Conservation (phyloP, 495 filamentous ascomycete species). For the Aeminium ludgeri region DNA sequence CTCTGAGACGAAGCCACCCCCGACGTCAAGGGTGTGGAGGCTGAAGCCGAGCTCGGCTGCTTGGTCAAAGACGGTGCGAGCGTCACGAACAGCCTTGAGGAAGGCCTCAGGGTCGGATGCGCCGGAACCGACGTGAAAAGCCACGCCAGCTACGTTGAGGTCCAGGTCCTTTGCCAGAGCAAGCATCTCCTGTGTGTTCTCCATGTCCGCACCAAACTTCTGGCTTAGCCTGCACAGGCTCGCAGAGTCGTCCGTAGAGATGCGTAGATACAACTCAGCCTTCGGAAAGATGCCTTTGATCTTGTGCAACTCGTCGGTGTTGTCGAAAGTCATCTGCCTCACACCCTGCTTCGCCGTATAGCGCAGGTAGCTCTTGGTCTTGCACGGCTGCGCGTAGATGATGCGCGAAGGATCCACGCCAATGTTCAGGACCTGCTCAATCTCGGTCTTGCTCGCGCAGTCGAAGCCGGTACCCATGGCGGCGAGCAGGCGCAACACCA, state of each 20-base stretch:
- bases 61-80: slow-evolving; percentile 77
- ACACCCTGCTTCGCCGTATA: slow-evolving; percentile 69
- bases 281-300: slow-evolving; percentile 78
- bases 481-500: slow-evolving; percentile 73
- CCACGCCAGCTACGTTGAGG: slow-evolving; percentile 90
- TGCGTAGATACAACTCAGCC: slow-evolving; percentile 82
- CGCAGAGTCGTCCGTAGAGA: slow-evolving; percentile 88
- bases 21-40: slow-evolving; percentile 80
- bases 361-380: slow-evolving; percentile 92
- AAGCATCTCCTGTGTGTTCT: slow-evolving; percentile 59
- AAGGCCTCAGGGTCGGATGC: slow-evolving; percentile 82
- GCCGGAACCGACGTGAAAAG: slow-evolving; percentile 94
- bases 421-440: slow-evolving; percentile 70
- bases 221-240: slow-evolving; percentile 85
- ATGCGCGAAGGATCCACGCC: slow-evolving; percentile 82
- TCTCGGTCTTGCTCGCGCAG: slow-evolving; percentile 93
- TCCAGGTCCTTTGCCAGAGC: slow-evolving; percentile 68
- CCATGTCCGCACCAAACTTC: slow-evolving; percentile 88
- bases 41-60: slow-evolving; percentile 59
- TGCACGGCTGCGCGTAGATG: slow-evolving; percentile 98
- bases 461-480: slow-evolving; percentile 88
- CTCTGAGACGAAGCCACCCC: slow-evolving; percentile 77
- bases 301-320: slow-evolving; percentile 94
- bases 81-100: slow-evolving; percentile 75
- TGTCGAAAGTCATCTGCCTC: slow-evolving; percentile 98